Evolutionary conservation across 1,139 yeast species (phyloP), one percentile per base, ranked within the genome.

Genomic region (Casaregolazyma lundiana): DNA sequence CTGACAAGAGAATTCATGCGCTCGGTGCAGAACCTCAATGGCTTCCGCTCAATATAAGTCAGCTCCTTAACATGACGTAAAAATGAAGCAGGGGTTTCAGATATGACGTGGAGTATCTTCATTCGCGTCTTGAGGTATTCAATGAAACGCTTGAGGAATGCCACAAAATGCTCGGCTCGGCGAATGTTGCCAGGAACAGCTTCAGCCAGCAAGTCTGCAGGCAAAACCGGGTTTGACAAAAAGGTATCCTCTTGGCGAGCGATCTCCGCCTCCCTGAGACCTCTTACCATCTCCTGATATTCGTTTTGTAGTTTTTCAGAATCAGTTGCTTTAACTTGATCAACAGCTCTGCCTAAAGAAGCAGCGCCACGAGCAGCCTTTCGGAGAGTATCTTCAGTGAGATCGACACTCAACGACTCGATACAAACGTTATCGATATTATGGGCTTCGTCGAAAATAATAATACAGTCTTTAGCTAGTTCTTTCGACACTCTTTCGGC

Each of bases 391-490:
- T 95, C 97, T 67, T 79, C 95, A 49, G 84, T 92, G 67, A 73
- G 75, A 62, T 94, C 98, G 46, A 92, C 76, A 9, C 97, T 88
- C 44, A 92, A 69, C 0, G 98, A 86, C 65, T 92, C 99, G 51
- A 92, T 92, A 70, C 98, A 92, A 49, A 92, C 99, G 72, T 92
- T 92, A 75, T 92, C 98, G 49, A 92, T 92, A 68, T 92, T 92
- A 67, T 92, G 99, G 44, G 98, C 98, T 68, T 92, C 99, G 69
- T 92, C 99, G 63, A 92, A 92, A 42, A 92, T 94, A 53, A 92
- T 86, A 50, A 92, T 92, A 49, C 95, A 78, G 62, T 92, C 98
- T 57, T 90, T 88, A 13, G 96, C 86, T 46, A 92, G 76, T 61
- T 94, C 97, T 54, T 76, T 79, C 4, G 97, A 90, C 20, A 92